Percentiles rank a stretch among this genome's conserved stretches.
Conservation (phyloP, 805 yeast genomes). For the Clavispora fructus region DNA sequence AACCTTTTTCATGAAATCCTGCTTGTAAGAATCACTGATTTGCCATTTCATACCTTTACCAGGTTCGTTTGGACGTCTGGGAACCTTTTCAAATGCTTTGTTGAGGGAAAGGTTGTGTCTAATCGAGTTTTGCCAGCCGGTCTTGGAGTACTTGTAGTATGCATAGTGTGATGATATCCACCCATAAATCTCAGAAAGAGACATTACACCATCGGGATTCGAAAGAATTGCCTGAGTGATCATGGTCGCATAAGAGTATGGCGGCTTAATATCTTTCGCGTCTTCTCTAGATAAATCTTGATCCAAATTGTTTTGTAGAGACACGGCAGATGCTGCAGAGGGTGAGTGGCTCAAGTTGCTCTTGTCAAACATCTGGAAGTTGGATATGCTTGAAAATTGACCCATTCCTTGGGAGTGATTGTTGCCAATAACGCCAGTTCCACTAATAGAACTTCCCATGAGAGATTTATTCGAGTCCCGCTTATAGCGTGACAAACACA, state of each 20-base stretch:
- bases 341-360: conserved; percentile 34
- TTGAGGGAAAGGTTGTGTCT: conserved; percentile 91
- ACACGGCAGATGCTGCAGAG: conserved; percentile 33
- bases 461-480: conserved; percentile 15
- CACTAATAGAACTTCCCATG: conserved; percentile 11
- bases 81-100: conserved; percentile 96
- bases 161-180: conserved; percentile 89
- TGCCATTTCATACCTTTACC: conserved; percentile 99
- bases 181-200: conserved; percentile 84
- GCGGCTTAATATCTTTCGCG: conserved; percentile 91
- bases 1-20: conserved; percentile 79
- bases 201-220: conserved; percentile 79
- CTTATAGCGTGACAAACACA: conserved; percentile 31
- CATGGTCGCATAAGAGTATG: conserved; percentile 96
- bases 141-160: conserved; percentile 82
- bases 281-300: conserved; percentile 83
- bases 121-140: conserved; percentile 98
- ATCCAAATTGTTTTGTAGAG: conserved; percentile 42
- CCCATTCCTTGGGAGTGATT: neutral
- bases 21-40: conserved; percentile 76
- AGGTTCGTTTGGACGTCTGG: conserved; percentile 91
- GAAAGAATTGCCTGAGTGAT: conserved; percentile 94
- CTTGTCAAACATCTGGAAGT: conserved; percentile 53
- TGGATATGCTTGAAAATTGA: conserved; percentile 23
- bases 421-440: conserved; percentile 4